Percentiles rank a stretch among this genome's conserved stretches.
phyloP scores from a whole-genome alignment of 768 basidiomycete genomes.

The Leccinellum luteum region DNA sequence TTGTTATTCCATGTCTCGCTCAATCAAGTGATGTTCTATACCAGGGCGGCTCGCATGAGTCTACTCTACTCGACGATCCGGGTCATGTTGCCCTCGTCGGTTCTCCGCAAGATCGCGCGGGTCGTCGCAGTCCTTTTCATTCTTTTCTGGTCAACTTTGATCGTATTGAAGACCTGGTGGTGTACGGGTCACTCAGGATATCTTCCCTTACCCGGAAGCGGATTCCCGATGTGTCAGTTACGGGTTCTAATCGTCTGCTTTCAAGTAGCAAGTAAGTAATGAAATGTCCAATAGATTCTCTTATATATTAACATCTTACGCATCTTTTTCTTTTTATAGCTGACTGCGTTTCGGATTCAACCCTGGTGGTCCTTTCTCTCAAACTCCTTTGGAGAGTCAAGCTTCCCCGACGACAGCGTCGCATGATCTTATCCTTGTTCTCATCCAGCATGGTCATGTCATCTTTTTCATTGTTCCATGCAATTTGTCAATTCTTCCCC shows the following conservation, averaged over 20 bases:
- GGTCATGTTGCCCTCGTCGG: not conserved
- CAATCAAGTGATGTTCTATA: not conserved
- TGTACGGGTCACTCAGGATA: not conserved
- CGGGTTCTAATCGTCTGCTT: not conserved
- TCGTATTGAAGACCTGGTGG: not conserved
- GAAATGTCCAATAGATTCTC: not conserved
- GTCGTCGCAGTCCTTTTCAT: not conserved
- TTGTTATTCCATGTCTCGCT: not conserved
- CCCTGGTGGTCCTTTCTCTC: not conserved
- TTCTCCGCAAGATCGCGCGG: not conserved
- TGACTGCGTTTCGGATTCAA: not conserved
- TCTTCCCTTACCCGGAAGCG: not conserved
- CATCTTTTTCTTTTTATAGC: not conserved
- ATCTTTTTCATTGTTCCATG: not conserved
- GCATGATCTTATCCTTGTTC: slow-evolving; percentile 19
- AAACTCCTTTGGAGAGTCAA: slow-evolving; percentile 13
- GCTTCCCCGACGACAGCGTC: slow-evolving; percentile 13
- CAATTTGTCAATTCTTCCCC: not conserved
- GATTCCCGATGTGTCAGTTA: not conserved
- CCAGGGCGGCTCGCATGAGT: not conserved
- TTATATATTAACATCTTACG: not conserved
- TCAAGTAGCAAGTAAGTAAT: not conserved
- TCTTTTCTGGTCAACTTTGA: not conserved
- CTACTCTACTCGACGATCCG: not conserved
- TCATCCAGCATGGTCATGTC: slow-evolving; percentile 10